Conservation (phyloP, 305 asterid genomes). For the Vinca major region DNA sequence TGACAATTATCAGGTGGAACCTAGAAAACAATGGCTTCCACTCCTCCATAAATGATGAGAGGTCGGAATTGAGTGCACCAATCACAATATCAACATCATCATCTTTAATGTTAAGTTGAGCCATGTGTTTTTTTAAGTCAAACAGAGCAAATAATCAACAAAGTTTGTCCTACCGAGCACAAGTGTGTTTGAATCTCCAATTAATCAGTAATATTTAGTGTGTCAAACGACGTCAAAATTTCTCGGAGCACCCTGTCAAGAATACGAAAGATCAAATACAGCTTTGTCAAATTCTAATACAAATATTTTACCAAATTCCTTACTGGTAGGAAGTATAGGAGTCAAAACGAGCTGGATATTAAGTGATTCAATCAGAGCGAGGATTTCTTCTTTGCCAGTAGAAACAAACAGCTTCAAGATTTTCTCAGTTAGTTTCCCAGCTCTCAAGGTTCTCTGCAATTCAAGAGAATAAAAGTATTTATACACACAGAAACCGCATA, state of each 20-base stretch:
- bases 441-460: constrained; percentile 65
- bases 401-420: constrained; percentile 69
- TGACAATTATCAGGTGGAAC: constrained; percentile 68
- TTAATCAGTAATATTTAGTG: neutral
- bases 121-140: constrained; percentile 42
- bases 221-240: constrained; percentile 33
- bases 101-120: constrained; percentile 40
- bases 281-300: constrained; percentile 3
- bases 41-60: constrained; percentile 67
- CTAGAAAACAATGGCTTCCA: constrained; percentile 72
- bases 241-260: constrained; percentile 80
- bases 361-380: constrained; percentile 50
- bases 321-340: constrained; percentile 90
- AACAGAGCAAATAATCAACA: constrained; percentile 9
- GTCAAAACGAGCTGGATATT: constrained; percentile 54
- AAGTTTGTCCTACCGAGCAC: constrained; percentile 15
- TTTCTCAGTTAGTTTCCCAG: constrained; percentile 81
- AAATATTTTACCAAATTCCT: constrained; percentile 21
- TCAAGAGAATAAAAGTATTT: constrained; percentile 6
- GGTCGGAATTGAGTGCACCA: constrained; percentile 75
- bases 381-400: constrained; percentile 74
- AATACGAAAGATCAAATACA: constrained; percentile 21
- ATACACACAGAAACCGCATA: neutral
- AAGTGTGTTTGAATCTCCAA: constrained; percentile 13
- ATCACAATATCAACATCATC: constrained; percentile 89